Percentiles rank a stretch among this genome's conserved stretches.
These are phyloP conservation scores for Yarrowia sp. DNA, from an alignment of 805 yeast species.

Conservation along the genomic window DNA sequence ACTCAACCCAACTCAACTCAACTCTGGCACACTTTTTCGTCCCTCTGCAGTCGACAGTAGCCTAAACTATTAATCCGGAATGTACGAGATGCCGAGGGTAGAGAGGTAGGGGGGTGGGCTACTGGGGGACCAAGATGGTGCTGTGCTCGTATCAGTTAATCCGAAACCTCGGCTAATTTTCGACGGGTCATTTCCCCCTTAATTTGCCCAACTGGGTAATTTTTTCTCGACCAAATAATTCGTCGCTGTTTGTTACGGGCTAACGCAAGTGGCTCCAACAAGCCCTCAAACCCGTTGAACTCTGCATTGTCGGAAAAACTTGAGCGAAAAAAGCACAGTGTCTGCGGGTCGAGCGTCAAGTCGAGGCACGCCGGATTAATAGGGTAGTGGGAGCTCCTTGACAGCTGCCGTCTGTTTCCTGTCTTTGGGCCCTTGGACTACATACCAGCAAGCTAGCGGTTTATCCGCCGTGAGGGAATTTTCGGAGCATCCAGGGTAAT, in stretches of 20 bases:
- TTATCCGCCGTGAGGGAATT: neutral
- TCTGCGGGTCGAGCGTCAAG: neutral
- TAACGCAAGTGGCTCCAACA: slow-evolving; percentile 20
- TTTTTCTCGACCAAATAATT: no score
- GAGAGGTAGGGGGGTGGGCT: no score
- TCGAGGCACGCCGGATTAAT: slow-evolving; percentile 30
- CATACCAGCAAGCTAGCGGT: no score
- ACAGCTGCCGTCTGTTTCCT: slow-evolving; percentile 1
- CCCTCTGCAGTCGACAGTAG: neutral
- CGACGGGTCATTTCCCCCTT: no score
- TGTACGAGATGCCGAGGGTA: neutral
- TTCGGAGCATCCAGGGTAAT: neutral
- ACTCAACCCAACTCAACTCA: no score
- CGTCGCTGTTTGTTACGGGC: no score
- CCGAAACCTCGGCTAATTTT: neutral
- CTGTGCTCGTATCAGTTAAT: neutral
- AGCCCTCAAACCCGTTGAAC: slow-evolving; percentile 15
- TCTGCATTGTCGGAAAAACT: slow-evolving; percentile 34
- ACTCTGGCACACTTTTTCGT: neutral
- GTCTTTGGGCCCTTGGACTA: neutral
- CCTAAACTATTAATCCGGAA: slow-evolving; percentile 36
- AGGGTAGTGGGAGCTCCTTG: slow-evolving; percentile 34
- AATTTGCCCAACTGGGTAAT: no score
- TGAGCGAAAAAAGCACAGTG: slow-evolving; percentile 15
- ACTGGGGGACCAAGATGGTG: no score